Evolutionary conservation across 345 rosid species (phyloP), one percentile per base, ranked within the genome.

Genomic region (Eucalyptus brandiana): DNA sequence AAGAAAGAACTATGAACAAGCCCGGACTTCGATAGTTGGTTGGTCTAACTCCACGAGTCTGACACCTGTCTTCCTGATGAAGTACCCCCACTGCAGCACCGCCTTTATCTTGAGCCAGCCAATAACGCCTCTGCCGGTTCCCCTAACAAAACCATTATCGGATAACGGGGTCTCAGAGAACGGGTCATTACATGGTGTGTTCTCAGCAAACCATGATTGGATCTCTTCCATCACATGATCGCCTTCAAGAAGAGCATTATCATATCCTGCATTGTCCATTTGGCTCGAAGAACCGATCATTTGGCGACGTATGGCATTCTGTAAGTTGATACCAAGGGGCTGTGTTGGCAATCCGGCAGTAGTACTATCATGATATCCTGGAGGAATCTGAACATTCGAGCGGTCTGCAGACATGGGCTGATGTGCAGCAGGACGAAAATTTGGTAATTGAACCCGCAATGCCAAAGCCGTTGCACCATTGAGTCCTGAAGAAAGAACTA

Each of bases 371-470:
- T 62, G 32, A 62, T 0, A 30, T 30, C 9, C 69, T 30, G 32
- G 69, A 28, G 32, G 17, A 62, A 62, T 30, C 8, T 24, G 65
- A n/a, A n/a, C n/a, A n/a, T n/a, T n/a, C n/a, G 3, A 58, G n/a
- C 11, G 69, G 69, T 30, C 32, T 28, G 69, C 69, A 62, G 69
- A 62, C 32, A 62, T 28, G 69, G 5, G 17, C 17, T 30, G 69
- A 28, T 62, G 69, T 62, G 69, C n/a, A 60, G 67, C 67, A 3
- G 7, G 69, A 60, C 0, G 32, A 60, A 60, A 28, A 62, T 28
- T 62, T 62, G 7, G 69, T 30, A 2, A 62, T 4, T 62, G 69
- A 28, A 28, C 0, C 7, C 0, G 32, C 69, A 62, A 62, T 6
- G 18, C 32, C 32, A 30, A 60, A 62, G 69, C 69, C 17, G 9